Evolutionary conservation across 371 early-diverging fungal genomes (phyloP).

Genomic region (Enterocytospora artemiae): DNA sequence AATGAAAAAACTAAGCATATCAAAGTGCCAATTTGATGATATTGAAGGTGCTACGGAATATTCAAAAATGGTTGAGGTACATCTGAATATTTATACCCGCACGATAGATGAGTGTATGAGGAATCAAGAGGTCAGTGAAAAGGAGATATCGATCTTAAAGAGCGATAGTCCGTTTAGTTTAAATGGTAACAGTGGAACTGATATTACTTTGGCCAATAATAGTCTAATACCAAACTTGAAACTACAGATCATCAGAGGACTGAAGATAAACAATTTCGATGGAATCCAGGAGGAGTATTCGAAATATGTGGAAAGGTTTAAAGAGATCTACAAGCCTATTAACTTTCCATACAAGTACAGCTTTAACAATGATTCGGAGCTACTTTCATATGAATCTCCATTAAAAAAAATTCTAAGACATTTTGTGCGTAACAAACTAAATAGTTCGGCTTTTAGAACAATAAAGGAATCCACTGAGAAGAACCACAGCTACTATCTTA

Average conservation of each 20-base stretch:
- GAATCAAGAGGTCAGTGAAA: conserved; percentile 39
- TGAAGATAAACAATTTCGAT: conserved; percentile 6
- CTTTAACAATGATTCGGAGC: conserved; percentile 28
- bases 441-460: conserved; percentile 16
- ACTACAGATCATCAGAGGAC: conserved; percentile 10
- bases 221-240: too few relatives aligned
- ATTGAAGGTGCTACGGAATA: conserved; percentile 43
- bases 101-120: conserved; percentile 39
- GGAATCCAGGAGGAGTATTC: conserved; percentile 13
- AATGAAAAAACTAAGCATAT: conserved; percentile 35
- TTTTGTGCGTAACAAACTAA: conserved; percentile 29
- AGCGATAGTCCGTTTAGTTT: conserved; percentile 10
- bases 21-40: conserved; percentile 43
- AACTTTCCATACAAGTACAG: conserved; percentile 9
- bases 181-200: neutral
- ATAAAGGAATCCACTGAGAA: conserved; percentile 13
- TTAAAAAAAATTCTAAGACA: conserved; percentile 36
- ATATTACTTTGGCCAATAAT: too few relatives aligned
- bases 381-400: conserved; percentile 50
- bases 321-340: conserved; percentile 9
- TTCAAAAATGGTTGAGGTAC: conserved; percentile 35
- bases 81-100: conserved; percentile 44
- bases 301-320: conserved; percentile 31
- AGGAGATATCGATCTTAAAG: conserved; percentile 25
- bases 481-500: conserved; percentile 22